phyloP scores from a whole-genome alignment of 2,329 filamentous ascomycete genomes.

The Lecanoromycetidae sp. region DNA sequence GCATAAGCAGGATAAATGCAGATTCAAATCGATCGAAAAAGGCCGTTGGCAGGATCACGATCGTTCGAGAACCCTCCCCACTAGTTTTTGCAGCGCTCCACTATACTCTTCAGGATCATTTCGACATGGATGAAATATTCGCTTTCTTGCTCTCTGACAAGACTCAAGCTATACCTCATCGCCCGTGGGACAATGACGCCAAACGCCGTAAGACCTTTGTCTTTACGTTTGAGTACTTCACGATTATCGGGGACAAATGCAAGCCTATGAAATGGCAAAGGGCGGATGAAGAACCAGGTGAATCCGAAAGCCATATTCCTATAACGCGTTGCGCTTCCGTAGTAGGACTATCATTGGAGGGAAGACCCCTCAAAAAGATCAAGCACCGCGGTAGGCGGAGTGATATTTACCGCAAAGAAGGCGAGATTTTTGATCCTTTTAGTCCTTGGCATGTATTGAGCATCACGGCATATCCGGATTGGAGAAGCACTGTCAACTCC shows the following conservation, averaged over 20 bases:
- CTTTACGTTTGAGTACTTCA: conserved; percentile 55
- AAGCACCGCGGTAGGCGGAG: conserved; percentile 39
- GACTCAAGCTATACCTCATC: conserved; percentile 35
- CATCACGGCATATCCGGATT: conserved; percentile 49
- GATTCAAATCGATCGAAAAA: conserved; percentile 31
- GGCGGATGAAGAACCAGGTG: conserved; percentile 36
- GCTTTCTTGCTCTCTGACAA: conserved; percentile 41
- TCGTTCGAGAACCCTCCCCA: conserved; percentile 49
- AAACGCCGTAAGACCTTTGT: conserved; percentile 46
- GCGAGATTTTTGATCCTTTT: conserved; percentile 47
- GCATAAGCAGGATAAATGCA: conserved; percentile 27
- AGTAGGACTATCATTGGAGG: conserved; percentile 46
- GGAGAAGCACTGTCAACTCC: conserved; percentile 43
- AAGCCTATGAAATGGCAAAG: conserved; percentile 49
- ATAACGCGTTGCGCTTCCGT: conserved; percentile 49
- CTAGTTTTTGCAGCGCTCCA: conserved; percentile 49
- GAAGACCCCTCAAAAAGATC: conserved; percentile 39
- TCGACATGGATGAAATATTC: conserved; percentile 52
- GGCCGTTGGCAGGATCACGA: conserved; percentile 46
- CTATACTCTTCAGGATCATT: conserved; percentile 44
- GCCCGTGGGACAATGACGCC: conserved; percentile 35
- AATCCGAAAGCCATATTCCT: conserved; percentile 40
- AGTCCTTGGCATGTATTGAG: conserved; percentile 49
- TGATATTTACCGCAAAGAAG: conserved; percentile 31
- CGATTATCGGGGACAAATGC: conserved; percentile 44